Evolutionary conservation across 2,329 filamentous ascomycete genomes (phyloP).

Genomic region (Massarina eburnea): DNA sequence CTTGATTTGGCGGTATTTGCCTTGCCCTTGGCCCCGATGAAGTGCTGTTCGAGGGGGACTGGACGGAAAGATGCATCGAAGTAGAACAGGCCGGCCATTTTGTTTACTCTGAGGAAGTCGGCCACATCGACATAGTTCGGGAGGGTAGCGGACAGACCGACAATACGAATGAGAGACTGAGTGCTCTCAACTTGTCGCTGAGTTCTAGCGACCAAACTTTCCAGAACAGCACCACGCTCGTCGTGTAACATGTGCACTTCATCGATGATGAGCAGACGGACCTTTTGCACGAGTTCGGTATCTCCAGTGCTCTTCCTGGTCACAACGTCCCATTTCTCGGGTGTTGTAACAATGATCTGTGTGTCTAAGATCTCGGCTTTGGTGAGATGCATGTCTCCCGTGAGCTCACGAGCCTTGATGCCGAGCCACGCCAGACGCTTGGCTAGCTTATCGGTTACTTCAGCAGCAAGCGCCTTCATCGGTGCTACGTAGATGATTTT

Average conservation of each 20-base stretch:
- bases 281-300: conserved; percentile 96
- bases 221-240: conserved; percentile 91
- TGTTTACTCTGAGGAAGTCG: conserved; percentile 95
- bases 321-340: conserved; percentile 99
- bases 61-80: conserved; percentile 96
- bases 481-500: conserved; percentile 98
- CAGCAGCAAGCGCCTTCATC: conserved; percentile 97
- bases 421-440: conserved; percentile 93
- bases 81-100: conserved; percentile 89
- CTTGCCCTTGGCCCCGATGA: conserved; percentile 94
- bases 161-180: conserved; percentile 92
- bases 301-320: conserved; percentile 96
- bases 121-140: conserved; percentile 97
- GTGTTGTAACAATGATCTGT: conserved; percentile 97
- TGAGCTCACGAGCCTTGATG: conserved; percentile 88
- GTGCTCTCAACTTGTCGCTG: conserved; percentile 97
- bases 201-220: conserved; percentile 92
- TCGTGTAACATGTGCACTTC: conserved; percentile 99
- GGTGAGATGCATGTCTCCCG: conserved; percentile 97
- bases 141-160: conserved; percentile 91
- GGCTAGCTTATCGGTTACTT: conserved; percentile 92
- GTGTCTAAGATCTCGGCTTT: conserved; percentile 95
- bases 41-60: conserved; percentile 95
- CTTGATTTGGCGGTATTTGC: conserved; percentile 76
- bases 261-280: conserved; percentile 93